Evolutionary conservation across 1,284 basidiomycete genomes (phyloP), one percentile per base, ranked within the genome.

Genomic region (Naganishia albida): DNA sequence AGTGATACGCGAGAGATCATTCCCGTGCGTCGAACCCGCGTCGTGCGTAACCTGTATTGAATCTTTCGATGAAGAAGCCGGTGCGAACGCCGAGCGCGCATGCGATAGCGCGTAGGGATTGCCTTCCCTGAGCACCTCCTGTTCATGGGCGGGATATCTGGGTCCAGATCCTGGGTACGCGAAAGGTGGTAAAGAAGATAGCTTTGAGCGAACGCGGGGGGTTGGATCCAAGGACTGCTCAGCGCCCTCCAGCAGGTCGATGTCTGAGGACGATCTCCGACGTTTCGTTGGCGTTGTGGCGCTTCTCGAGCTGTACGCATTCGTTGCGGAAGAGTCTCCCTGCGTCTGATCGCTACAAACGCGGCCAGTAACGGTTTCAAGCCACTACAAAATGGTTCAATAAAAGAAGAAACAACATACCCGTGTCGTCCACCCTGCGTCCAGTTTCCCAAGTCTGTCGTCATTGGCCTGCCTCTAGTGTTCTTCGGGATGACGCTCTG

Each of bases 391-490:
- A n/a, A n/a, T n/a, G n/a, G n/a, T n/a, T n/a, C n/a, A 13, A 20
- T 12, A 20, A 48, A 23, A 20, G 13, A 23, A 13, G 13, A n/a
- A 48, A 23, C 13, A 20, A 60, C 56, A 23, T 15, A 60, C 56
- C 46, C 38, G 28, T 48, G 23, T 26, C 23, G 46, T n/a, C 49
- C 44, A 23, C 16, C 39, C 20, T 44, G 52, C 2, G 40, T 39
- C 52, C 62, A 63, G 40, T 44, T 63, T n/a, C 62, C 50, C 13
- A 63, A 46, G 26, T 53, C 50, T 8, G 50, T 52, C 39, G 62
- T 63, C 62, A 54, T 52, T 18, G 50, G 50, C 15, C 50, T 63
- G 20, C 62, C 62, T 53, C 62, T 53, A 1, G 62, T 28, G 20
- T 54, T 63, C 15, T 54, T 53, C 8, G 50, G 62, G 20, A 60